These are phyloP conservation scores for Colletotrichum melonis DNA, from an alignment of 2,329 filamentous ascomycete species.

Conservation along the genomic window DNA sequence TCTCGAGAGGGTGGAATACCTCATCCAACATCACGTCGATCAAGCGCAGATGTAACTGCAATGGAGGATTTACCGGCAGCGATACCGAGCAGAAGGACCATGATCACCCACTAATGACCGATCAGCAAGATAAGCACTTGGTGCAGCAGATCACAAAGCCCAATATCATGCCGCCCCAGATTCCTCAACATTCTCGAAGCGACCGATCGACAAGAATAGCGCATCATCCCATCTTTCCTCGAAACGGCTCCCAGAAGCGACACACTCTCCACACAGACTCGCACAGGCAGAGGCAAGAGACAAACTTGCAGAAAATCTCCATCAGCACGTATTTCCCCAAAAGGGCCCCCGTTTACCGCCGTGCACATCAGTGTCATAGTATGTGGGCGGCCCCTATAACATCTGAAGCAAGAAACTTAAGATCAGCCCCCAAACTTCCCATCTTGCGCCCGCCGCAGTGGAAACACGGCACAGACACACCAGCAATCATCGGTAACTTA, in stretches of 20 bases:
- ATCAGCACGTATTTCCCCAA: not conserved
- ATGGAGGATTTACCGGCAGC: not conserved
- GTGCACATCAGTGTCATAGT: too few species aligned
- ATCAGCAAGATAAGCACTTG: slow-evolving; percentile 12
- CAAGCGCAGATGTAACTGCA: too few species aligned
- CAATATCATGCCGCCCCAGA: not conserved
- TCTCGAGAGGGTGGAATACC: too few species aligned
- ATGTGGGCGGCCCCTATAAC: not conserved
- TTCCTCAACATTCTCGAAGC: not conserved
- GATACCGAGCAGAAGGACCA: not conserved
- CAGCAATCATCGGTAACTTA: not conserved
- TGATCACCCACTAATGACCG: slow-evolving; percentile 6
- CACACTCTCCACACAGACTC: not conserved
- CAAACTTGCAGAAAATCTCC: not conserved
- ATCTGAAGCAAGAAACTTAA: not conserved
- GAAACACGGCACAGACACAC: not conserved
- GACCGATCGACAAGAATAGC: not conserved
- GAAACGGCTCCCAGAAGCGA: slow-evolving; percentile 1
- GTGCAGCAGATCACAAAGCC: not conserved
- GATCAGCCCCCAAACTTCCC: not conserved
- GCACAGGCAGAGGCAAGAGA: not conserved
- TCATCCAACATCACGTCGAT: too few species aligned
- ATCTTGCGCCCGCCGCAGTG: not conserved
- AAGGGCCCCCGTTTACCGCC: not conserved
- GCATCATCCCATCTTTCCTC: not conserved